A percentile compares a stretch with the other conserved stretches of the same genome.
Conservation (phyloP, 2,329 filamentous ascomycete genomes). For the Ophiocordyceps camponoti-rufipedis region DNA sequence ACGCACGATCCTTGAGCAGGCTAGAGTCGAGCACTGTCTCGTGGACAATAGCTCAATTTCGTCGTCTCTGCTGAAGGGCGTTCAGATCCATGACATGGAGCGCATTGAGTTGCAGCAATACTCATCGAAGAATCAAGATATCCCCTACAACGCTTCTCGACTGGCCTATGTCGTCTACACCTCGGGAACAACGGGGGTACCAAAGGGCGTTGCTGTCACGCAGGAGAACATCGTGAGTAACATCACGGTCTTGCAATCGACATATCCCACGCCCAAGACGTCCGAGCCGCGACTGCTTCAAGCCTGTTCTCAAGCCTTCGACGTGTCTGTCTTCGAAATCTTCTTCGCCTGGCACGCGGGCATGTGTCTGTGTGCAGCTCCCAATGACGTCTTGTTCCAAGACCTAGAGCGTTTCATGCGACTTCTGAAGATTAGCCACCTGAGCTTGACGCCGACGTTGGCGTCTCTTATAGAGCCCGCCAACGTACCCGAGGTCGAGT, state of each 20-base stretch:
- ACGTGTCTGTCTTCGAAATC: constrained; percentile 80
- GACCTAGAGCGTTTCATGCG: constrained; percentile 54
- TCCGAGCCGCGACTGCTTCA: constrained; percentile 49
- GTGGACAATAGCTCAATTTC: constrained; percentile 14
- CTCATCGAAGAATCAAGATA: constrained; percentile 16
- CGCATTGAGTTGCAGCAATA: constrained; percentile 9
- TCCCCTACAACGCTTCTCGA: constrained; percentile 23
- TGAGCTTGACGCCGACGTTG: constrained; percentile 74
- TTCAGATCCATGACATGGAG: constrained; percentile 17
- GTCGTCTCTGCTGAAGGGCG: constrained; percentile 4
- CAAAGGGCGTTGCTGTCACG: constrained; percentile 65
- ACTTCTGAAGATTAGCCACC: constrained; percentile 49
- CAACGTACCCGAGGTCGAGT: constrained; percentile 52
- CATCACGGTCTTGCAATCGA: constrained; percentile 41
- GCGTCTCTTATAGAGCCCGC: constrained; percentile 53
- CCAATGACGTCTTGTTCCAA: constrained; percentile 54
- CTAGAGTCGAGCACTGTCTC: constrained; percentile 28
- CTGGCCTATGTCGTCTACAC: constrained; percentile 69
- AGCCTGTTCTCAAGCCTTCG: constrained; percentile 69
- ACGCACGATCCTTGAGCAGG: constrained; percentile 41
- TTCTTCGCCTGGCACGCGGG: constrained; percentile 69
- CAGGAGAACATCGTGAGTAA: constrained; percentile 63
- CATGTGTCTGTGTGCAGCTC: constrained; percentile 60
- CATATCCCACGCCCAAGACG: constrained; percentile 38
- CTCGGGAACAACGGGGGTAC: constrained; percentile 63